These are phyloP conservation scores for Globisporangium ultimum DNA, from an alignment of 352 stramenopile species.

Conservation along the genomic window DNA sequence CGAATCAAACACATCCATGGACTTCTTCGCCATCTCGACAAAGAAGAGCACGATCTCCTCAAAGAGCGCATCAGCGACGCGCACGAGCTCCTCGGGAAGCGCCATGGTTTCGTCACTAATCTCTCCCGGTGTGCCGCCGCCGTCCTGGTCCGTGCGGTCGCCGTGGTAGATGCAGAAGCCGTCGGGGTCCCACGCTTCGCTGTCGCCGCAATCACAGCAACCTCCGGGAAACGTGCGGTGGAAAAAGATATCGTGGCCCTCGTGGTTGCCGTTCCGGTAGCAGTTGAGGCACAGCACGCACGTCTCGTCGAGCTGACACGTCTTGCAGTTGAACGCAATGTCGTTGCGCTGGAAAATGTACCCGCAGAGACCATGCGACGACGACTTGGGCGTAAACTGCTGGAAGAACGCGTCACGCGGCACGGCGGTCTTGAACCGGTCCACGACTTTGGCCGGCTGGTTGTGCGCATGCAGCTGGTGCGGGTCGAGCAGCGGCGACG, in stretches of 20 bases:
- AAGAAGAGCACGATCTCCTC: conserved; percentile 65
- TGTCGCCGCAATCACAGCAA: conserved; percentile 99
- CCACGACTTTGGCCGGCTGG: background rate
- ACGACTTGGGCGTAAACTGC: conserved; percentile 52
- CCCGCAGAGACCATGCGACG: conserved; percentile 80
- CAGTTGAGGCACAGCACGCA: conserved; percentile 97
- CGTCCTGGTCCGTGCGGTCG: conserved; percentile 23
- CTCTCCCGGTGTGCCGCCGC: conserved; percentile 9
- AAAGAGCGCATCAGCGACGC: conserved; percentile 62
- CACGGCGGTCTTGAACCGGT: conserved; percentile 17
- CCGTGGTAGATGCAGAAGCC: conserved; percentile 94
- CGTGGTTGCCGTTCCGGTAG: conserved; percentile 94
- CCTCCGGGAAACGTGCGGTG: conserved; percentile 70
- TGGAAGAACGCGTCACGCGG: conserved; percentile 56
- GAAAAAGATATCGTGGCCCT: conserved; percentile 92
- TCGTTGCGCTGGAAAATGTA: conserved; percentile 97
- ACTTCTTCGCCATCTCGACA: conserved; percentile 69
- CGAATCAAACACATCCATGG: conserved; percentile 68
- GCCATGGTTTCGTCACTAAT: conserved; percentile 20
- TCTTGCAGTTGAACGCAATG: conserved; percentile 98
- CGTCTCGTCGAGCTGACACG: conserved; percentile 96
- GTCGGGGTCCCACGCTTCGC: conserved; percentile 94
- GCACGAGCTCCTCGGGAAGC: conserved; percentile 40
- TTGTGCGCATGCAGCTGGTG: conserved; percentile 5
- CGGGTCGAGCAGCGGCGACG: conserved; percentile 14